Conservation (phyloP, 2,329 filamentous ascomycete species). For the Harringtonia aguacate region DNA sequence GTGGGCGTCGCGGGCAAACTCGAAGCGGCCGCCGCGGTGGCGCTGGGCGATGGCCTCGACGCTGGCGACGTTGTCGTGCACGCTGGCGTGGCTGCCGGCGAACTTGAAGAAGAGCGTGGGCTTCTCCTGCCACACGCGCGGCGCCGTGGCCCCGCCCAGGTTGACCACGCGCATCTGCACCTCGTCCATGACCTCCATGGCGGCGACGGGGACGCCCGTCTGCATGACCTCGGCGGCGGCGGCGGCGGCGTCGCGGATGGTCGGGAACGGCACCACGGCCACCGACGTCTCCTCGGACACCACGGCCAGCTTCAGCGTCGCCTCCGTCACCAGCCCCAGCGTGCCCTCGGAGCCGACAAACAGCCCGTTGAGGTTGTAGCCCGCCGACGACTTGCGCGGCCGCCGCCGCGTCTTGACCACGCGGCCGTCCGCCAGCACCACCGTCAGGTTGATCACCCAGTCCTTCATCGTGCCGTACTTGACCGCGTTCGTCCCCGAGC, state of each 20-base stretch:
- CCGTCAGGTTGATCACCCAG: conserved; percentile 74
- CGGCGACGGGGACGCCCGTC: conserved; percentile 60
- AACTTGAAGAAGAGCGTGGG: conserved; percentile 83
- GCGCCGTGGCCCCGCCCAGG: conserved; percentile 56
- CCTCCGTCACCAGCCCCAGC: conserved; percentile 70
- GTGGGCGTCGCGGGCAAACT: conserved; percentile 61
- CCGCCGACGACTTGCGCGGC: conserved; percentile 72
- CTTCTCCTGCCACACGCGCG: conserved; percentile 60
- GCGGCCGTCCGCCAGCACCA: conserved; percentile 68
- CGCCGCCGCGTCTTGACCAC: conserved; percentile 68
- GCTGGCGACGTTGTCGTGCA: conserved; percentile 62
- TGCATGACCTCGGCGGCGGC: conserved; percentile 69
- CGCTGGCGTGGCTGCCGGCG: conserved; percentile 66
- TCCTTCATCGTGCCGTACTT: conserved; percentile 82
- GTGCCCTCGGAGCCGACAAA: conserved; percentile 80
- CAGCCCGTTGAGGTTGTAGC: conserved; percentile 71
- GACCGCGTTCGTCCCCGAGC: conserved; percentile 69
- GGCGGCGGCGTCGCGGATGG: conserved; percentile 63
- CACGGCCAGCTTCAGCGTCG: conserved; percentile 68
- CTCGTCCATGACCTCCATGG: conserved; percentile 82
- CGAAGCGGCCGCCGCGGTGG: conserved; percentile 57
- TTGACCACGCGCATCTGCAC: conserved; percentile 81
- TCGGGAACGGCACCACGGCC: conserved; percentile 69
- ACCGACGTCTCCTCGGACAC: conserved; percentile 68
- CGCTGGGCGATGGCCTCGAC: conserved; percentile 57